Base-by-base conservation (phyloP, 495 filamentous ascomycete genomes). In the Penicillium herquei region DNA sequence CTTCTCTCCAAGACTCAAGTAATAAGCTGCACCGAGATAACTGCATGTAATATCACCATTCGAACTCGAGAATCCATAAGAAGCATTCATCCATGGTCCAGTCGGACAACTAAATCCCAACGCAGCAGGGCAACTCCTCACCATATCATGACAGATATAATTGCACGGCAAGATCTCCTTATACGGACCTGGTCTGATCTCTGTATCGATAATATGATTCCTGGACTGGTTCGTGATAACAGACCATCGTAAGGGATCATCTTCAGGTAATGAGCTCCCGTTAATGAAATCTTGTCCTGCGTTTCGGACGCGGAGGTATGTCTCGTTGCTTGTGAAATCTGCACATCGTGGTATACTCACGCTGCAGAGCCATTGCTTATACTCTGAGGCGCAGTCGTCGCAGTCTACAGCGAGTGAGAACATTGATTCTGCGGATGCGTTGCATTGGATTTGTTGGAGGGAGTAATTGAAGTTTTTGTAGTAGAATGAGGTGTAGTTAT, bases 321-420 rank as follows among this genome's bases (percentile, higher is more conserved):
- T 3, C 1, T 76, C 70, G 1, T 59, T 48, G 26, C 78, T 82
- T 47, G 81, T 84, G 60, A 87, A 92, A 72, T 96, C 93, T 58
- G 84, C 84, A 78, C 94, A 99, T 39, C 89, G 87, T 0, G 94
- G 94, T 59, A 99, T 94, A 12, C 83, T 87, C 34, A 98, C 92
- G 45, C 89, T 84, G 75, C 94, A 99, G 39, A 99, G 85, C 94
- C 94, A 99, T 58, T 85, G 72, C 67, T 90, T 96, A 76, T 99
- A 99, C 6, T 90, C 89, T 2, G 58, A 55, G 7, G 78, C 84
- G 71, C 94, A 99, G 73, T 92, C 81, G 21, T 61, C 62, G 75
- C 94, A 99, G 63, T 69, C 80, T 21, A 84, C 80, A 0, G 83
- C 87, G 33, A 97, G 83, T 1, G 92, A 96, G 74, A 92, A 99